Evolutionary conservation across 371 early-diverging fungal genomes (phyloP), one percentile per base, ranked within the genome.

Genomic region (Haplosporangium sp.): DNA sequence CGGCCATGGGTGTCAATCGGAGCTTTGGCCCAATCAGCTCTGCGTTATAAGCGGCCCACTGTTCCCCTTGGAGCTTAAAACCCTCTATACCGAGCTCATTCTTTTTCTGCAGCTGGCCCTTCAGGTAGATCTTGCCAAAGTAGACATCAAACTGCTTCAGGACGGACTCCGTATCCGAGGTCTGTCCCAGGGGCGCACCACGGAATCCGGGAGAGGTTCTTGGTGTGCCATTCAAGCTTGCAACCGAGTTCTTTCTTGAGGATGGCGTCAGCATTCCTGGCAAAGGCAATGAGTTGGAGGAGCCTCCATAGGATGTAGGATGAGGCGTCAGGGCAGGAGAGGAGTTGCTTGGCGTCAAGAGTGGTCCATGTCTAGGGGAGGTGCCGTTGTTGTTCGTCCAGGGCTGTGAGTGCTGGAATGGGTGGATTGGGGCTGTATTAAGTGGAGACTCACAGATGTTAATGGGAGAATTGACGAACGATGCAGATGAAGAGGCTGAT

Each of bases 101-200:
- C 59, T 79, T 79, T 60, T 79, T 79, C 29, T 73, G 80, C 5
- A 79, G 63, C 37, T 79, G 80, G 38, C 80, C 80, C 12, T 42
- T 45, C 29, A 79, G 40, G 51, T 79, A 79, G 5, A 65, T 52
- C 47, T 79, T 79, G 23, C 73, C 73, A 23, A 60, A 64, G 43
- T 79, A 73, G 16, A 79, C 80, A 58, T 79, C 80, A 59, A 79
- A 79, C 51, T 79, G 80, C 59, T 79, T 79, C 52, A 79, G 45
- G n/a, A 73, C 80, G 20, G 80, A 79, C 20, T 79, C 80, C n/a
- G 73, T 68, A 40, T 79, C 80, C 36, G 80, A 79, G 0, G 80
- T 79, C 42, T 79, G 80, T 1, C 80, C 80, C 23, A 79, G 60
- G 29, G 80, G 80, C 1, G 80, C 80, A 18, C 80, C 80, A 21